Percentiles rank a stretch among this genome's conserved stretches.
Conservation (phyloP, 108 stramenopile genomes). For the Conticribra weissflogii region DNA sequence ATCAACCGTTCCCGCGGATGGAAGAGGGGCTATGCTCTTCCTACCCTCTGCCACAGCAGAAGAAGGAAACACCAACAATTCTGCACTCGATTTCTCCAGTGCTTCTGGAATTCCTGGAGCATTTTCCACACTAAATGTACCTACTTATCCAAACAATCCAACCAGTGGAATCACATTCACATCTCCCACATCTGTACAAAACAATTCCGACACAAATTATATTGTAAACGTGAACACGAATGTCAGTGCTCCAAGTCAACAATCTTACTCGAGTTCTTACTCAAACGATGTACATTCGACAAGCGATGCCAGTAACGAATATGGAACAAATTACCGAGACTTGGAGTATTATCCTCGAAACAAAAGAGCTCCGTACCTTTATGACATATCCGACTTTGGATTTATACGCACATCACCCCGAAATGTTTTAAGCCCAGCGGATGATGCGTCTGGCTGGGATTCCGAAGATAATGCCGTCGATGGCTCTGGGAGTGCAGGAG, state of each 20-base stretch:
- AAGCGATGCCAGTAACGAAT: neutral
- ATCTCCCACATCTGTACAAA: too few relatives aligned
- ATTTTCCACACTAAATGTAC: too few relatives aligned
- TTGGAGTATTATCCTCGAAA: slow-evolving; percentile 48
- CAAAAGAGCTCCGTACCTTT: slow-evolving; percentile 50
- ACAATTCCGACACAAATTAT: too few relatives aligned
- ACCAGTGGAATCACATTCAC: too few relatives aligned
- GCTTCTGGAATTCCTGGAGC: neutral
- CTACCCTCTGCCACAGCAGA: neutral
- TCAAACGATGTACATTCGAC: too few relatives aligned
- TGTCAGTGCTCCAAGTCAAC: neutral
- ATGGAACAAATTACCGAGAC: slow-evolving; percentile 9
- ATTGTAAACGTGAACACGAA: too few relatives aligned
- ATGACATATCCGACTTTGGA: slow-evolving; percentile 31
- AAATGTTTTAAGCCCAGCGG: neutral
- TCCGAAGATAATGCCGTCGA: slow-evolving; percentile 14
- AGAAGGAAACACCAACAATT: neutral
- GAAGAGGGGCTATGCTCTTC: neutral
- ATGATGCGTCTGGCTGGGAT: neutral
- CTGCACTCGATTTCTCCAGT: neutral
- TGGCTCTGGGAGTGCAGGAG: slow-evolving; percentile 4
- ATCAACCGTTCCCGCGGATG: neutral
- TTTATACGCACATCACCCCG: slow-evolving; percentile 1
- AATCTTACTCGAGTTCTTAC: neutral
- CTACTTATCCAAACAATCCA: too few relatives aligned